phyloP scores from a whole-genome alignment of 805 yeast genomes.

The Nakazawaea laoshanensis region DNA sequence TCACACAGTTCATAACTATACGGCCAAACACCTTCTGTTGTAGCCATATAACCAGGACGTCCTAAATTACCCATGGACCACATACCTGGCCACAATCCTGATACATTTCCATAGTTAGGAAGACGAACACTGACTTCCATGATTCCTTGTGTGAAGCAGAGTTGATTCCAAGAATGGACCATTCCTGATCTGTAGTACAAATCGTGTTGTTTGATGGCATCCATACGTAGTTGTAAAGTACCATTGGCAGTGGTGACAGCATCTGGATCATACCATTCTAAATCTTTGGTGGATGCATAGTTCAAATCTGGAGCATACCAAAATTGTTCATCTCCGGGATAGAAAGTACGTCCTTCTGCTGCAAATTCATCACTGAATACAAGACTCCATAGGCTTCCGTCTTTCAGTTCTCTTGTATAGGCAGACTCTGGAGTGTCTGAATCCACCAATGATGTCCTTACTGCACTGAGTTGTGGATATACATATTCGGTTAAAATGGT shows the following conservation, averaged over 20 bases:
- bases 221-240: conserved; percentile 29
- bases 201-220: conserved; percentile 32
- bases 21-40: conserved; percentile 47
- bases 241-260: conserved; percentile 34
- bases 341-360: conserved; percentile 39
- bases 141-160: conserved; percentile 38
- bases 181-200: conserved; percentile 37
- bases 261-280: conserved; percentile 47
- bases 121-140: conserved; percentile 32
- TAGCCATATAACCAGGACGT: conserved; percentile 38
- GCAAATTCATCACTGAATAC: conserved; percentile 41
- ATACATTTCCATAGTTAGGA: conserved; percentile 32
- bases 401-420: conserved; percentile 24
- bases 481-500: conserved; percentile 38
- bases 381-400: conserved; percentile 30
- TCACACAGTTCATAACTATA: conserved; percentile 39
- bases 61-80: conserved; percentile 44
- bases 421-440: conserved; percentile 52
- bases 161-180: conserved; percentile 39
- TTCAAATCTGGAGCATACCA: conserved; percentile 35
- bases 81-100: conserved; percentile 44
- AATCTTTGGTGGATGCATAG: conserved; percentile 38
- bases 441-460: conserved; percentile 46
- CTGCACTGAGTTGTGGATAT: conserved; percentile 44
- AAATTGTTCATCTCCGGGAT: conserved; percentile 39